Conservation (phyloP, 2,329 filamentous ascomycete species). For the Thelonectria discophora region DNA sequence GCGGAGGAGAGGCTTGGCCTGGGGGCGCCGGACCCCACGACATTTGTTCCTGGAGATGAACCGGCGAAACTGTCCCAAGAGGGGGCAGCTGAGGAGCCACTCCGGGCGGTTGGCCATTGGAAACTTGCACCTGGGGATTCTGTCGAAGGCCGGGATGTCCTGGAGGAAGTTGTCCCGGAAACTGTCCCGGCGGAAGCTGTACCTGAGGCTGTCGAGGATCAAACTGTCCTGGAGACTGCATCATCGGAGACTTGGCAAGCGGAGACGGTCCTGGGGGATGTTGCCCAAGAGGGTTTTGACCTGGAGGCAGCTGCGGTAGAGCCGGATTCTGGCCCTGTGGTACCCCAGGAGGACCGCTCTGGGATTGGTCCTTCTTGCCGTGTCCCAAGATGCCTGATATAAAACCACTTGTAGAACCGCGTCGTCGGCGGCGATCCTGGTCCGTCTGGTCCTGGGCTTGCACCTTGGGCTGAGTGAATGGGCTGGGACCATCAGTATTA, state of each 20-base stretch:
- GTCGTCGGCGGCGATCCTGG: slow-evolving; percentile 38
- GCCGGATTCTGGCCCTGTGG: slow-evolving; percentile 27
- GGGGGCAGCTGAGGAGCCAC: slow-evolving; percentile 18
- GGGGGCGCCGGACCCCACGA: slow-evolving; percentile 15
- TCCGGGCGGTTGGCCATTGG: slow-evolving; percentile 1
- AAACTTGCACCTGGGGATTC: slow-evolving; percentile 1
- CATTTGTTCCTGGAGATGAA: slow-evolving; percentile 17
- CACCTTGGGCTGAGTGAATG: slow-evolving; percentile 28
- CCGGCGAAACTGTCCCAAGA: slow-evolving; percentile 7
- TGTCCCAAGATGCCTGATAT: slow-evolving; percentile 44
- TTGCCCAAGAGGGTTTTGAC: slow-evolving; percentile 23
- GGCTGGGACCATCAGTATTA: slow-evolving; percentile 35
- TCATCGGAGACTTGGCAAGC: not conserved
- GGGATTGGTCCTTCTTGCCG: slow-evolving; percentile 31
- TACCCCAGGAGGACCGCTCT: not conserved
- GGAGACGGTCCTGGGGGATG: slow-evolving; percentile 15
- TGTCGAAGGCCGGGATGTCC: not conserved
- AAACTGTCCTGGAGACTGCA: not conserved
- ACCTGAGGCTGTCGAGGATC: not conserved
- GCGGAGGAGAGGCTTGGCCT: slow-evolving; percentile 6
- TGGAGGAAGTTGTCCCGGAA: not conserved
- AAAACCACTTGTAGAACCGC: slow-evolving; percentile 44
- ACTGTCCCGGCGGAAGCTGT: not conserved
- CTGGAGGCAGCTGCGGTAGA: slow-evolving; percentile 23
- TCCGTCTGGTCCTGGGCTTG: slow-evolving; percentile 18